Percentiles rank a stretch among this genome's conserved stretches.
phyloP scores from a whole-genome alignment of 1,139 yeast species.

The Yamadazyma siamensis region DNA sequence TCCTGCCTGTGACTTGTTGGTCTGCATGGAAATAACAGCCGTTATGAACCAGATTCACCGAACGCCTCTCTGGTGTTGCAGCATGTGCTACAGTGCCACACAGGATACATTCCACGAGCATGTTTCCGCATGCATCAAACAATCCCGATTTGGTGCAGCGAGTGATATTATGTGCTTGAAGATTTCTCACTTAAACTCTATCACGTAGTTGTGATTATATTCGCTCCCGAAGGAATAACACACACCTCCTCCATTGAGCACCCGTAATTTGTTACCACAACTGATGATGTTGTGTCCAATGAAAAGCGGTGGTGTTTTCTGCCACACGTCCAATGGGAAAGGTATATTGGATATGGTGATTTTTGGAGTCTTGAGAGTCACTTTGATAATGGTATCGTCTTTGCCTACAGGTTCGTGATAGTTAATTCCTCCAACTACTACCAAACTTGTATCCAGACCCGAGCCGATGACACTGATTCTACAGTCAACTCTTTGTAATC shows the following conservation, averaged over 20 bases:
- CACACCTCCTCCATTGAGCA: slow-evolving; percentile 77
- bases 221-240: slow-evolving; percentile 81
- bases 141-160: too few relatives aligned
- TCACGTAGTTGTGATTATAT: slow-evolving; percentile 41
- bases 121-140: too few relatives aligned
- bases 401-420: slow-evolving; percentile 35
- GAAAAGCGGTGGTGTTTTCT: slow-evolving; percentile 44
- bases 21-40: too few relatives aligned
- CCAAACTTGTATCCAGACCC: slow-evolving; percentile 28
- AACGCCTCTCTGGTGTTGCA: too few relatives aligned
- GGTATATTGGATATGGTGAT: slow-evolving; percentile 21
- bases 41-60: too few relatives aligned
- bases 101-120: too few relatives aligned
- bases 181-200: slow-evolving; percentile 2
- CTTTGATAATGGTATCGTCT: slow-evolving; percentile 19
- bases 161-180: too few relatives aligned
- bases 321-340: slow-evolving; percentile 35
- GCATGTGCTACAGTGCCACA: too few relatives aligned
- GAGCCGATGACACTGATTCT: slow-evolving; percentile 19
- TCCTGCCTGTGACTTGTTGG: too few relatives aligned
- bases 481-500: slow-evolving; percentile 46
- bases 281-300: slow-evolving; percentile 54
- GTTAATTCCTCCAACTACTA: slow-evolving; percentile 63
- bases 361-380: slow-evolving; percentile 27
- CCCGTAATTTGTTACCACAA: slow-evolving; percentile 16